phyloP scores from a whole-genome alignment of 1,139 yeast species.

The Scheffersomyces titani region DNA sequence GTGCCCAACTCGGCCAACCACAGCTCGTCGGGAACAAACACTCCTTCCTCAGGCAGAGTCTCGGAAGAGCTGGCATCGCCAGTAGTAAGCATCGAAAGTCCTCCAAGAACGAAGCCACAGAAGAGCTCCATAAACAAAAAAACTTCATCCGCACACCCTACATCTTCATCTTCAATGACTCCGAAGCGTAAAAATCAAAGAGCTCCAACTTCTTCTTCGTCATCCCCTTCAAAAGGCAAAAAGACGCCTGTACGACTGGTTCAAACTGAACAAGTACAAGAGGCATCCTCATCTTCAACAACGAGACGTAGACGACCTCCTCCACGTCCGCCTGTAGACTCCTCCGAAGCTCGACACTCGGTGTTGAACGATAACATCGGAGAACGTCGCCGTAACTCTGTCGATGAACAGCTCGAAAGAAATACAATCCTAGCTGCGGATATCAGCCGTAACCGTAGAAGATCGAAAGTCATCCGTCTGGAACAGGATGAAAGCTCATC shows the following conservation, averaged over 20 bases:
- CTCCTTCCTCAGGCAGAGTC: not conserved
- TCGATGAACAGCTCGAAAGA: not conserved
- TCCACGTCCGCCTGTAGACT: not conserved
- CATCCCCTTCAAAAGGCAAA: not conserved
- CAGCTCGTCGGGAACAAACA: not conserved
- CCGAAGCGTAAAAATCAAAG: not conserved
- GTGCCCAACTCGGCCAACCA: not conserved
- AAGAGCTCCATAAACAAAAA: not conserved
- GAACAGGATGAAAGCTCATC: not conserved
- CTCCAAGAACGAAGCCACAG: not conserved
- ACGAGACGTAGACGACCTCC: not conserved
- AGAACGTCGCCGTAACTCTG: not conserved
- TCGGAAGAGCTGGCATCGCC: not conserved
- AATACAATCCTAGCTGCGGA: not conserved
- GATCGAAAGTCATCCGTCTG: not conserved
- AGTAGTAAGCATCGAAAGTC: not conserved
- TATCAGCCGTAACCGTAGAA: not conserved
- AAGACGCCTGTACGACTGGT: not conserved
- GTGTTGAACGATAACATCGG: not conserved
- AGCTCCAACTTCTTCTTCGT: not conserved
- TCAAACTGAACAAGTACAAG: not conserved
- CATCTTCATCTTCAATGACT: not conserved
- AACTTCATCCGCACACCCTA: not conserved
- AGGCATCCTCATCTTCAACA: not conserved
- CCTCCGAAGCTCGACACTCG: not conserved